Percentiles rank a stretch among this genome's conserved stretches.
These are phyloP conservation scores for Heliamphora exappendiculata DNA, from an alignment of 148 eudicot genomes.

Conservation along the genomic window DNA sequence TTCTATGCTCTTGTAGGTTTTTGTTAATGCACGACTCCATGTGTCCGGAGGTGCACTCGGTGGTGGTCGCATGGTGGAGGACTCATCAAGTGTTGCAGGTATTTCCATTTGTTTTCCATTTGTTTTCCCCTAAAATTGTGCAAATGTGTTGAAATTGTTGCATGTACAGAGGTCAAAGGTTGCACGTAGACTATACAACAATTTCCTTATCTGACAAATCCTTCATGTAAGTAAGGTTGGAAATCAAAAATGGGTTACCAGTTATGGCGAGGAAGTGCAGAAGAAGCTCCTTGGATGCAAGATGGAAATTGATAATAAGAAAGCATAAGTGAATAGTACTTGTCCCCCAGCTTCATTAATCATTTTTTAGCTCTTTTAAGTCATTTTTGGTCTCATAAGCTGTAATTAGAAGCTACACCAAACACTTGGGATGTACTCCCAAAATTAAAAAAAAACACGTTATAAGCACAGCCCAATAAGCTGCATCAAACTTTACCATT, in stretches of 20 bases:
- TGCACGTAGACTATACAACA: background rate
- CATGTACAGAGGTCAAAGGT: background rate
- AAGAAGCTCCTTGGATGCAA: background rate
- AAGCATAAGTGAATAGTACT: no score
- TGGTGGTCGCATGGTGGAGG: slow-evolving; percentile 99
- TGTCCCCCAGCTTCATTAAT: no score
- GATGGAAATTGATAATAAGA: no score
- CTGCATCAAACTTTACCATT: background rate
- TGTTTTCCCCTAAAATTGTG: background rate
- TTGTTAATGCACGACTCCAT: slow-evolving; percentile 96
- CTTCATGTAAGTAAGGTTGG: background rate
- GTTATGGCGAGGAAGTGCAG: background rate
- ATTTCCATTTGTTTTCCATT: background rate
- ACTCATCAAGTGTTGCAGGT: slow-evolving; percentile 96
- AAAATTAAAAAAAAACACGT: no score
- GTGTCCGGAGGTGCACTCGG: slow-evolving; percentile 99
- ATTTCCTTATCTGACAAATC: background rate
- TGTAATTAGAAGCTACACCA: no score
- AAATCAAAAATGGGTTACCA: background rate
- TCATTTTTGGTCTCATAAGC: no score
- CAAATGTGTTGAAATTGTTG: background rate
- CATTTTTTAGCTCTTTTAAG: no score
- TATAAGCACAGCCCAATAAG: no score
- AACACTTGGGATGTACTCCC: no score
- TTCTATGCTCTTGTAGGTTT: slow-evolving; percentile 48